A percentile compares a stretch with the other conserved stretches of the same genome.
Conservation (phyloP, 768 basidiomycete genomes). For the Rhodotorula taiwanensis region DNA sequence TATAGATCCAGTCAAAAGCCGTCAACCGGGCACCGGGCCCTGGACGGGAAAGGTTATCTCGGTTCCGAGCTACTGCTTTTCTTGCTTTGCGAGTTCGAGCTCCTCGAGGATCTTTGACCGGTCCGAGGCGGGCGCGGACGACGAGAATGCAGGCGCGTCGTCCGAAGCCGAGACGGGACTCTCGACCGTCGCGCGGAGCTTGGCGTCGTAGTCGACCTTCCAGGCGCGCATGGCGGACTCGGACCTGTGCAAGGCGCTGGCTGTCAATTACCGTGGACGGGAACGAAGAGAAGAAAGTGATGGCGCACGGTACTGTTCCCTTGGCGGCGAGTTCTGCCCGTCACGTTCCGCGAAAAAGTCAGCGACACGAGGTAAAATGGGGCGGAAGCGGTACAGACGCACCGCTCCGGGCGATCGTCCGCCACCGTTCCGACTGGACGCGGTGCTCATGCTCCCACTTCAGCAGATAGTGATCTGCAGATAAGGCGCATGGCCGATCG, state of each 20-base stretch:
- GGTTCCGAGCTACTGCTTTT: slow-evolving; percentile 11
- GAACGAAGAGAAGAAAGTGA: not conserved
- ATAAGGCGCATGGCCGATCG: not conserved
- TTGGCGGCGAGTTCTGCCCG: slow-evolving; percentile 10
- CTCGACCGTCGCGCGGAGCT: slow-evolving; percentile 13
- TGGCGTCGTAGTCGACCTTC: slow-evolving; percentile 3
- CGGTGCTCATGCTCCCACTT: slow-evolving; percentile 25
- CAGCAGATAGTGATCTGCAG: slow-evolving; percentile 30
- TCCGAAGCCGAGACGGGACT: not conserved
- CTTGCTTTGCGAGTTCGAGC: slow-evolving; percentile 12
- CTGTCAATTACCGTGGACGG: too few relatives aligned
- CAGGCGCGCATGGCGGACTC: slow-evolving; percentile 10
- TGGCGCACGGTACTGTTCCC: slow-evolving; percentile 3
- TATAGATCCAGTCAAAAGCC: too few relatives aligned
- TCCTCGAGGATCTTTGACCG: slow-evolving; percentile 15
- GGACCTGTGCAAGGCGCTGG: not conserved
- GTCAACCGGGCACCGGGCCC: too few relatives aligned
- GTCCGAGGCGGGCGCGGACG: not conserved
- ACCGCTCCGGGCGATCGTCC: slow-evolving; percentile 29
- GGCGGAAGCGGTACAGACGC: not conserved
- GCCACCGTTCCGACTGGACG: slow-evolving; percentile 16
- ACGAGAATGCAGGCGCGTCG: not conserved
- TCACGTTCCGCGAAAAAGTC: not conserved
- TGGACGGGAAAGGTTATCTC: too few relatives aligned
- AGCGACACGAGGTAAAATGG: not conserved